Conservation (phyloP, 2,329 filamentous ascomycete genomes). For the Bipolaris cookei region DNA sequence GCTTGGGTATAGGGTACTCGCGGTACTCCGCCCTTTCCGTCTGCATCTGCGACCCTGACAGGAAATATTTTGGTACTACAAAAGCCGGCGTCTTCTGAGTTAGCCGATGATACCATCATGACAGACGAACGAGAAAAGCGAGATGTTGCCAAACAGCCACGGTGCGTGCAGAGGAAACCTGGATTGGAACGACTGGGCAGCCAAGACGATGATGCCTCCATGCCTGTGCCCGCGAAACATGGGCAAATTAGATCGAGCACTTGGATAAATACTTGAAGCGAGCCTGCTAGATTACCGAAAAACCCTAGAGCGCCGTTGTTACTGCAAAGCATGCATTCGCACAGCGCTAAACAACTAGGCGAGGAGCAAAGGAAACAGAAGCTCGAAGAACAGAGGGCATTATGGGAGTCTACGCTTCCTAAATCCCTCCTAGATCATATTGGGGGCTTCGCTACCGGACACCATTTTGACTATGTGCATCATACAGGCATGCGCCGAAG, state of each 20-base stretch:
- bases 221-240: slow-evolving; percentile 5
- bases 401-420: slow-evolving; percentile 34
- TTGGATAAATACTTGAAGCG: slow-evolving; percentile 15
- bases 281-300: slow-evolving; percentile 2
- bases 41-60: slow-evolving; percentile 24
- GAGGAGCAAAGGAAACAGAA: slow-evolving; percentile 9
- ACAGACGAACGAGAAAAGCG: slow-evolving; percentile 21
- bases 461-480: slow-evolving; percentile 10
- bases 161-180: slow-evolving; percentile 24
- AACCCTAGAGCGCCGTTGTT: slow-evolving; percentile 12
- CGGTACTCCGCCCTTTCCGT: slow-evolving; percentile 17
- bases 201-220: slow-evolving; percentile 15
- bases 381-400: slow-evolving; percentile 22
- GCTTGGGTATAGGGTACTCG: slow-evolving; percentile 31
- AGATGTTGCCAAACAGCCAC: slow-evolving; percentile 22
- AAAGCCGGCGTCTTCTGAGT: slow-evolving; percentile 16
- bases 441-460: slow-evolving; percentile 14
- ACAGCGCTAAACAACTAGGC: slow-evolving; percentile 5
- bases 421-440: slow-evolving; percentile 10
- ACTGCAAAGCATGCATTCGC: slow-evolving; percentile 11
- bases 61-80: slow-evolving; percentile 7
- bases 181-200: slow-evolving; percentile 21
- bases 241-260: slow-evolving; percentile 14
- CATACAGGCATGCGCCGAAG: background rate
- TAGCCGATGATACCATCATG: slow-evolving; percentile 16